Percentiles rank a stretch among this genome's conserved stretches.
Evolutionary conservation across 441 rosid species (phyloP).

Genomic region (Rhodomyrtus psidioides): DNA sequence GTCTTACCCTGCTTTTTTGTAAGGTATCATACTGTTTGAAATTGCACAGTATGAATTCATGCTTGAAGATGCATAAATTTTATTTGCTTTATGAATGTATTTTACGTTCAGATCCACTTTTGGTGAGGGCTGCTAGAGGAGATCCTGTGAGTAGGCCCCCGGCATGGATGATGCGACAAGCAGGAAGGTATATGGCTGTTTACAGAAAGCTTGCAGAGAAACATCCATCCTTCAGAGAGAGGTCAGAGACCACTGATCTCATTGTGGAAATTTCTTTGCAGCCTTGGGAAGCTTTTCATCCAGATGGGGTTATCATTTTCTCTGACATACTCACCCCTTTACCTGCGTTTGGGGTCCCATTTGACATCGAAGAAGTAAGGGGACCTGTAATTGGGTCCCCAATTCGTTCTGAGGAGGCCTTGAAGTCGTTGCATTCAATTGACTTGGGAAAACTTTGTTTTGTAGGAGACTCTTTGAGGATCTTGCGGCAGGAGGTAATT

Average conservation of each 20-base stretch:
- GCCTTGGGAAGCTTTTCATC: conserved; percentile 92
- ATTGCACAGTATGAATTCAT: not conserved
- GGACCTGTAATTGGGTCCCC: conserved; percentile 85
- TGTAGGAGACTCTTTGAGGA: conserved; percentile 74
- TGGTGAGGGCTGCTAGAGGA: conserved; percentile 93
- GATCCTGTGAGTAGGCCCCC: conserved; percentile 74
- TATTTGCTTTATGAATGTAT: not conserved
- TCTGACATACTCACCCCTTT: conserved; percentile 94
- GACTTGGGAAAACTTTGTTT: conserved; percentile 64
- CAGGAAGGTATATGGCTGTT: conserved; percentile 96
- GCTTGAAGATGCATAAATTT: not conserved
- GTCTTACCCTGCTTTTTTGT: not conserved
- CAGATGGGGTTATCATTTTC: conserved; percentile 91
- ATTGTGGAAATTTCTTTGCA: conserved; percentile 91
- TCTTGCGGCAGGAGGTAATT: conserved; percentile 70
- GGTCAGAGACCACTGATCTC: conserved; percentile 91
- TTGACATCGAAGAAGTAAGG: conserved; percentile 85
- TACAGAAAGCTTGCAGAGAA: conserved; percentile 93
- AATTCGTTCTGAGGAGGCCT: conserved; percentile 54
- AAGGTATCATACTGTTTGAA: not conserved
- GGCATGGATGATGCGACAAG: conserved; percentile 99
- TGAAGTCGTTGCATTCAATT: conserved; percentile 69
- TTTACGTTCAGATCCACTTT: conserved; percentile 52
- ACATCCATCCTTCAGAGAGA: conserved; percentile 84
- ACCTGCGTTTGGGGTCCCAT: conserved; percentile 89